A percentile compares a stretch with the other conserved stretches of the same genome.
These are phyloP conservation scores for Rhynchospora tenuis DNA, from an alignment of 176 grass and related monocot species.

Conservation along the genomic window DNA sequence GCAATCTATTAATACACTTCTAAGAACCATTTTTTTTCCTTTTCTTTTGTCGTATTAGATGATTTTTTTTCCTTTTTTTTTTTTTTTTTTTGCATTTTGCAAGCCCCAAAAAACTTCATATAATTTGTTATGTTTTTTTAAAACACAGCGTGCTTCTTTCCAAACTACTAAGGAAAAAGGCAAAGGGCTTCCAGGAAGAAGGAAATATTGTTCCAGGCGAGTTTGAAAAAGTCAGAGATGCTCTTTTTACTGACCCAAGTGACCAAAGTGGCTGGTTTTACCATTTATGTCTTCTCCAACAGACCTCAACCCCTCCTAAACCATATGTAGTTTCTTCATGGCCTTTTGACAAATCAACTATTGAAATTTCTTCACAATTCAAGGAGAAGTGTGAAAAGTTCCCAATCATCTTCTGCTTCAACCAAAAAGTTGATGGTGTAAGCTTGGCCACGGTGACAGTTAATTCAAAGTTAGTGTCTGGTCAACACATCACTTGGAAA, in stretches of 20 bases:
- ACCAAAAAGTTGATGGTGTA: slow-evolving; percentile 61
- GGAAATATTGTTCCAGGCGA: slow-evolving; percentile 66
- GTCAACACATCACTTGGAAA: slow-evolving; percentile 52
- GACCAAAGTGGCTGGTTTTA: slow-evolving; percentile 99
- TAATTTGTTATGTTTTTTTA: neutral
- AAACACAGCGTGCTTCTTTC: slow-evolving; percentile 78
- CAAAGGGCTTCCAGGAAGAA: slow-evolving; percentile 66
- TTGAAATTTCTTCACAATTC: slow-evolving; percentile 25
- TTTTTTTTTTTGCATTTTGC: neutral
- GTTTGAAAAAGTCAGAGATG: slow-evolving; percentile 72
- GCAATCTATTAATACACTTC: neutral
- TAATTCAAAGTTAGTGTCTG: slow-evolving; percentile 37
- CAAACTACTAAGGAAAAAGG: slow-evolving; percentile 50
- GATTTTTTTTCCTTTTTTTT: slow-evolving; percentile 42
- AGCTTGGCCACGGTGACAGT: slow-evolving; percentile 50
- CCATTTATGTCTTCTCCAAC: slow-evolving; percentile 87
- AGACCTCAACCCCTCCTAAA: slow-evolving; percentile 48
- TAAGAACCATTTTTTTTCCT: neutral
- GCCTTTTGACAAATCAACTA: slow-evolving; percentile 50
- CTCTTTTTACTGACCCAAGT: slow-evolving; percentile 88
- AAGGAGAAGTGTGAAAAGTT: slow-evolving; percentile 36
- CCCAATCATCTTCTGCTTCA: slow-evolving; percentile 69
- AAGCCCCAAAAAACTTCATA: neutral
- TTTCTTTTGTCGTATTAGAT: neutral
- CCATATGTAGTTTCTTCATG: slow-evolving; percentile 69